phyloP scores from a whole-genome alignment of 2,329 filamentous ascomycete genomes.

The Calcarisporium arbuscula region DNA sequence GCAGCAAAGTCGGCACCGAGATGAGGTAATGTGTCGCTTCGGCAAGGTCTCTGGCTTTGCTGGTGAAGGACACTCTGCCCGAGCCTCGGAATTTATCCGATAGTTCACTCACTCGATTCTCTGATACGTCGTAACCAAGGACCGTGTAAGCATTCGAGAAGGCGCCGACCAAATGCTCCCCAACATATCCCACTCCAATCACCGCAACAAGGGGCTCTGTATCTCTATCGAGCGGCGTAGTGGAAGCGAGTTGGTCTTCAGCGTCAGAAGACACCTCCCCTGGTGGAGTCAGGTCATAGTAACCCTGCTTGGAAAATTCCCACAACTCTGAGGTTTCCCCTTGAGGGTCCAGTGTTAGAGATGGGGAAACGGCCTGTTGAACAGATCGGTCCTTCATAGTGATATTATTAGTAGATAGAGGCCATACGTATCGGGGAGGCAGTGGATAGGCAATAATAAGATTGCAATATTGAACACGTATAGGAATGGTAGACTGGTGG shows the following conservation, averaged over 20 bases:
- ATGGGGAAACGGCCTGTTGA: too few relatives aligned
- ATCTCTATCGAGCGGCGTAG: conserved; percentile 5
- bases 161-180: conserved; percentile 38
- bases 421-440: too few relatives aligned
- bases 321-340: conserved; percentile 16
- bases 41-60: conserved; percentile 28
- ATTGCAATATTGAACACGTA: too few relatives aligned
- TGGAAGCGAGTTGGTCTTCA: conserved; percentile 10
- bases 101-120: conserved; percentile 29
- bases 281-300: conserved; percentile 29
- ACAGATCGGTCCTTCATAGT: too few relatives aligned
- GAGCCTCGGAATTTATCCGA: conserved; percentile 18
- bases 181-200: conserved; percentile 48
- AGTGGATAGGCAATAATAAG: too few relatives aligned
- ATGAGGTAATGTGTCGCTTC: conserved; percentile 46
- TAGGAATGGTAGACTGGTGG: too few relatives aligned
- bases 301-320: conserved; percentile 14
- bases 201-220: conserved; percentile 35
- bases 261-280: conserved; percentile 22
- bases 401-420: too few relatives aligned
- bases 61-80: conserved; percentile 30
- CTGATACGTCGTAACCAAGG: conserved; percentile 43
- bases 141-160: conserved; percentile 35
- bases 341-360: too few relatives aligned
- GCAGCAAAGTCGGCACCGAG: conserved; percentile 45